Evolutionary conservation across 208 protist species (phyloP).

Genomic region (Leptomonas seymouri): DNA sequence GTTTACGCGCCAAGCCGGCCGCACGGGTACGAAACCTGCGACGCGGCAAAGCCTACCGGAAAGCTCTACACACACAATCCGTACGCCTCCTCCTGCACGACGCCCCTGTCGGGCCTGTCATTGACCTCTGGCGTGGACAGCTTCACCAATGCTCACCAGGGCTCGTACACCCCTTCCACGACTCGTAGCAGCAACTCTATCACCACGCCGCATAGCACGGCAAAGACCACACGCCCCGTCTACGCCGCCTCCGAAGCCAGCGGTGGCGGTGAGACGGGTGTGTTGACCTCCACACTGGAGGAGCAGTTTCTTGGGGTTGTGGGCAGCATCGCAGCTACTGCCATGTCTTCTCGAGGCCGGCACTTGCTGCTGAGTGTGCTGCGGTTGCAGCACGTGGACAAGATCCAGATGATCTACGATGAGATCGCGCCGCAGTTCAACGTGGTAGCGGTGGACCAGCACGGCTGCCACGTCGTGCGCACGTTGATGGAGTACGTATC

Average conservation of each 20-base stretch:
- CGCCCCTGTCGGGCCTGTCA: slow-evolving; percentile 9
- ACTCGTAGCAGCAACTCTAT: neutral
- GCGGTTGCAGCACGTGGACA: slow-evolving; percentile 62
- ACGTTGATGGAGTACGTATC: slow-evolving; percentile 66
- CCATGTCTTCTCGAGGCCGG: slow-evolving; percentile 57
- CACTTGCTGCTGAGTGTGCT: slow-evolving; percentile 62
- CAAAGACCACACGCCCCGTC: slow-evolving; percentile 1
- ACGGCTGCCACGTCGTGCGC: slow-evolving; percentile 80
- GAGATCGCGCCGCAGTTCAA: slow-evolving; percentile 69
- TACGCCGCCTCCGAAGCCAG: slow-evolving; percentile 19
- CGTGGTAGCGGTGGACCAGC: slow-evolving; percentile 56
- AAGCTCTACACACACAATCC: slow-evolving; percentile 76
- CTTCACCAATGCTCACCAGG: slow-evolving; percentile 14
- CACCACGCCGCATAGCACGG: neutral
- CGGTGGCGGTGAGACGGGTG: slow-evolving; percentile 13
- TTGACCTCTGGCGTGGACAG: slow-evolving; percentile 31
- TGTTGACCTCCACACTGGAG: slow-evolving; percentile 36
- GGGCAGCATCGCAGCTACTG: slow-evolving; percentile 49
- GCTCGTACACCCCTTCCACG: slow-evolving; percentile 1
- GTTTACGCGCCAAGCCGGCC: slow-evolving; percentile 7
- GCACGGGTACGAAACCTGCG: slow-evolving; percentile 19
- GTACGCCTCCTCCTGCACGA: slow-evolving; percentile 53
- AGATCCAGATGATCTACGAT: slow-evolving; percentile 54
- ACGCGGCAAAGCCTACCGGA: neutral
- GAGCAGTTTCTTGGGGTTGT: slow-evolving; percentile 55